Base-by-base conservation (phyloP, 2,329 filamentous ascomycete genomes). In the Niveomyces coronatus region DNA sequence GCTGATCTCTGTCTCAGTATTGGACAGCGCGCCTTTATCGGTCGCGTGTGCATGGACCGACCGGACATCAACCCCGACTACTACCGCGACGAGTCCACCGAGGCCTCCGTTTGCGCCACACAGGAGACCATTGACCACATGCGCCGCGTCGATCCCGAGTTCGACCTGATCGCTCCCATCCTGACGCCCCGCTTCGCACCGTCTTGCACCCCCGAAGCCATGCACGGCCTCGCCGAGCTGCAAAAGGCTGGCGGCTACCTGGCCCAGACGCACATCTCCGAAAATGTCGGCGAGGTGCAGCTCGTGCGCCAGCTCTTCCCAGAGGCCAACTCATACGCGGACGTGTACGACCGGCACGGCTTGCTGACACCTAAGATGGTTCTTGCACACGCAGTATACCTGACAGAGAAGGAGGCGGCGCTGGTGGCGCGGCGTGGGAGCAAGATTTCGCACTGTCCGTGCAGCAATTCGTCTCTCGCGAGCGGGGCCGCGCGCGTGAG, bases 21-120 rank as follows among this genome's bases (percentile, higher is more conserved):
- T 18, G 91, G 91, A 31, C 91, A 98, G 62, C 72, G 91, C 37
- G 91, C 91, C 6, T 84, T 96, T 47, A 75, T 98, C 28, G 91
- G 91, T 22, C 73, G 91, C 28, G 85, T 93, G n/a, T 95, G 88
- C 66, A 96, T 98, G 91, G 86, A 96, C 57, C 71, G 72, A 20
- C 57, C 58, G 0, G 56, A 62, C 1, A 60, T 82, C 4, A 80
- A 77, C 26, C 88, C 88, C 0, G 70, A 73, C 1, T 84, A 81
- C 63, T 96, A 96, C 63, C 71, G 78, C 16, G 91, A 98, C 55
- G 72, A 73, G 41, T 77, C 72, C 13, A 60, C 77, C 0, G 71
- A 72, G 3, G 63, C 68, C 17, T 70, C 77, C 0, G 39, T 85
- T 0, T 48, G 56, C 2, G 69, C 70, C 26, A 82, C 82, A 0